Conservation (phyloP, 163 green algal genomes). For the Scenedesmus sp. region DNA sequence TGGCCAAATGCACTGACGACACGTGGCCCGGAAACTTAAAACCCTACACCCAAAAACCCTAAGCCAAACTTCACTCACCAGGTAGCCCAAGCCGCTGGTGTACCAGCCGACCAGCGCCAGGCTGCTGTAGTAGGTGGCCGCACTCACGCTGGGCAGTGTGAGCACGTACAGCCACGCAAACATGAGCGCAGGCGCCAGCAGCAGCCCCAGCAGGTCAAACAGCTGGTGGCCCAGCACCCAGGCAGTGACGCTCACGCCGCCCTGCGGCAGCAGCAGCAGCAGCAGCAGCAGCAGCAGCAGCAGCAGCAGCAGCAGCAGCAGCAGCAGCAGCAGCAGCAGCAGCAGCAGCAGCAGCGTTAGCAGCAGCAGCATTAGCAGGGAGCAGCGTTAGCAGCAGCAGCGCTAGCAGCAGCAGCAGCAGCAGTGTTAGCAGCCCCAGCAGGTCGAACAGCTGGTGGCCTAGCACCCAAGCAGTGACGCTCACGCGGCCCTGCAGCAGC, state of each 20-base stretch:
- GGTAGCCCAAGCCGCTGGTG: conserved; percentile 6
- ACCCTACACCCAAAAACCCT: too few relatives aligned
- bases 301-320: neutral
- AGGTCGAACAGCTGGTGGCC: conserved; percentile 36
- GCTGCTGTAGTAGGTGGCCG: neutral
- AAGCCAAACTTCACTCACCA: neutral
- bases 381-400: neutral
- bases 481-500: conserved; percentile 16
- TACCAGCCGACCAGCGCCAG: conserved; percentile 32
- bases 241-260: neutral
- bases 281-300: neutral
- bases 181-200: conserved; percentile 25
- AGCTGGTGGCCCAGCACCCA: conserved; percentile 40
- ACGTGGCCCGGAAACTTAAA: too few relatives aligned
- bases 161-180: conserved; percentile 44
- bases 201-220: conserved; percentile 26
- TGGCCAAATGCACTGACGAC: too few relatives aligned
- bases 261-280: neutral
- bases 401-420: neutral
- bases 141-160: neutral
- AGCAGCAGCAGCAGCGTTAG: neutral
- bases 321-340: neutral
- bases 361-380: neutral
- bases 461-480: conserved; percentile 8
- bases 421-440: neutral